Evolutionary conservation across 495 filamentous ascomycete genomes (phyloP).

Genomic region (Annulohypoxylon bovei): DNA sequence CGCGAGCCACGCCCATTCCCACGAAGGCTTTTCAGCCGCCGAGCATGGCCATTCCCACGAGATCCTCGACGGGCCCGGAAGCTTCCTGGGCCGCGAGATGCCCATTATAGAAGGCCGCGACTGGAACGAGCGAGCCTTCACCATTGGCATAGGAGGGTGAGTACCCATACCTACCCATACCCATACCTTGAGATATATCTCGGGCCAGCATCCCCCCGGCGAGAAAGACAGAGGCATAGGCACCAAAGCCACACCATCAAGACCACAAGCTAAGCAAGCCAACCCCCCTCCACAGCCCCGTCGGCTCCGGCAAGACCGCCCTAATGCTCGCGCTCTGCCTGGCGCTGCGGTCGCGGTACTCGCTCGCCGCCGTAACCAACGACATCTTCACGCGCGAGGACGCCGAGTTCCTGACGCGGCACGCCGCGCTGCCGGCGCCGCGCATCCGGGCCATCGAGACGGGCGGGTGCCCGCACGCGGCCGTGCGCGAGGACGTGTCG

Average conservation of each 20-base stretch:
- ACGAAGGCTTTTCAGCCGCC: slow-evolving; percentile 69
- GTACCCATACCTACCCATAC: slow-evolving; percentile 31
- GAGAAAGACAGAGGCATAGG: not conserved
- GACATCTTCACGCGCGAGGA: slow-evolving; percentile 99
- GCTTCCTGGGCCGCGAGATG: slow-evolving; percentile 90
- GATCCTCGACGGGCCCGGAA: slow-evolving; percentile 93
- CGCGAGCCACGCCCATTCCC: slow-evolving; percentile 59
- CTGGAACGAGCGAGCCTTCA: slow-evolving; percentile 93
- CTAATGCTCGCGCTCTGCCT: slow-evolving; percentile 91
- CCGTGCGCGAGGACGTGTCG: slow-evolving; percentile 95
- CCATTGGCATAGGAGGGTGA: slow-evolving; percentile 95
- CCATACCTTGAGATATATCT: not conserved
- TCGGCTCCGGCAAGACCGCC: slow-evolving; percentile 97
- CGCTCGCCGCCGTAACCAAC: slow-evolving; percentile 95
- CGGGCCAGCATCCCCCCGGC: slow-evolving; percentile 1
- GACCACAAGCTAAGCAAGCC: too few relatives aligned
- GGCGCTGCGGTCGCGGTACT: slow-evolving; percentile 77
- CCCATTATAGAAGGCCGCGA: slow-evolving; percentile 86
- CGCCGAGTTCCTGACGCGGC: slow-evolving; percentile 91
- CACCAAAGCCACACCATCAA: slow-evolving; percentile 24
- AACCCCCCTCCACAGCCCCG: slow-evolving; percentile 69
- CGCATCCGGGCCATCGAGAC: slow-evolving; percentile 98
- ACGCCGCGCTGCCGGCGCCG: slow-evolving; percentile 79
- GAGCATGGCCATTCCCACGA: slow-evolving; percentile 97
- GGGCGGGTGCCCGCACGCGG: slow-evolving; percentile 96